A percentile compares a stretch with the other conserved stretches of the same genome.
These are phyloP conservation scores for Fusarium proliferatum DNA, from an alignment of 2,329 filamentous ascomycete genomes.

Conservation along the genomic window DNA sequence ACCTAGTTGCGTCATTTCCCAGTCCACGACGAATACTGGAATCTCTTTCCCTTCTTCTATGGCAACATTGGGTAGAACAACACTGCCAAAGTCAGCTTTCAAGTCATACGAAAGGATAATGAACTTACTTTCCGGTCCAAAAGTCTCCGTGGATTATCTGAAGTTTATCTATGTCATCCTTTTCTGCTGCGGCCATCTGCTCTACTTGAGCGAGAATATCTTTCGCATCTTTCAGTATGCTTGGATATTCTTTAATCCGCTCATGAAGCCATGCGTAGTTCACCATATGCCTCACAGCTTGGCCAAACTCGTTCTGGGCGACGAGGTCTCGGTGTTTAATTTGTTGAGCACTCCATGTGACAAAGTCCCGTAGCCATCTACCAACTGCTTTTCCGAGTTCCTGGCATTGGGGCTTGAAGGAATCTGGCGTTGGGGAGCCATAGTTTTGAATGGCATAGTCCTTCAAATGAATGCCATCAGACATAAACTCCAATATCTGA, in stretches of 20 bases:
- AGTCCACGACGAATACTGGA: background rate
- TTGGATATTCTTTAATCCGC: background rate
- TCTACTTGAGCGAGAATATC: background rate
- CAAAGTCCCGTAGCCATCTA: conserved; percentile 7
- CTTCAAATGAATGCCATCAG: background rate
- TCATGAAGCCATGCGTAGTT: background rate
- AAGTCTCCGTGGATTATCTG: conserved; percentile 14
- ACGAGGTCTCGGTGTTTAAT: background rate
- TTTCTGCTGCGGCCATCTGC: background rate
- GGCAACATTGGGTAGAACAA: background rate
- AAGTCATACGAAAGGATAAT: rapidly evolving
- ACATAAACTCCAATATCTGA: background rate
- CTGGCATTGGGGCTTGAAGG: background rate
- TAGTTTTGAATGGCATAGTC: background rate
- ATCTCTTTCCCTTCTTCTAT: background rate
- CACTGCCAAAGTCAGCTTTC: background rate
- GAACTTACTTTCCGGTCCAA: conserved; percentile 4
- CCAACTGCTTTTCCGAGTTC: conserved; percentile 6
- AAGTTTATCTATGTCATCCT: background rate
- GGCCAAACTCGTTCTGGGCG: background rate
- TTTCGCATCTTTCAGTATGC: background rate
- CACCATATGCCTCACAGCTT: conserved; percentile 2
- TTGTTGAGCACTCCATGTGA: background rate
- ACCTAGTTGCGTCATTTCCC: background rate
- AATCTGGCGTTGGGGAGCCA: background rate